A percentile compares a stretch with the other conserved stretches of the same genome.
Evolutionary conservation across 495 filamentous ascomycete genomes (phyloP).

Genomic region (Mytilinidion resinicola): DNA sequence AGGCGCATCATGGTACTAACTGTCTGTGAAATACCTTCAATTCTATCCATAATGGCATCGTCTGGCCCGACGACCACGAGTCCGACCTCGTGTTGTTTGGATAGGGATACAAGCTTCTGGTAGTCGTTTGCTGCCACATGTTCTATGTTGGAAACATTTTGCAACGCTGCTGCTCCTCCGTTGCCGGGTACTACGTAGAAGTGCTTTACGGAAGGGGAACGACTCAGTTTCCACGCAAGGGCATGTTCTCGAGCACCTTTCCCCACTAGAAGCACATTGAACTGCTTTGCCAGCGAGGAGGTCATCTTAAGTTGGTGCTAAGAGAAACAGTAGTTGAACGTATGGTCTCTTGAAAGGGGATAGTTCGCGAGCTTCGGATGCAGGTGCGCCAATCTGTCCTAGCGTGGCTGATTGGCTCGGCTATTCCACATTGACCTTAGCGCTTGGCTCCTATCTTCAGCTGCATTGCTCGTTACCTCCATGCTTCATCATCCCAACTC

Average conservation of each 20-base stretch:
- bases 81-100: slow-evolving; percentile 66
- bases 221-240: slow-evolving; percentile 85
- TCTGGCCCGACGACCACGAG: slow-evolving; percentile 89
- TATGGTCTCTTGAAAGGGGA: too few species aligned
- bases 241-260: slow-evolving; percentile 94
- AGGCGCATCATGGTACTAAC: too few species aligned
- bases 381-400: too few species aligned
- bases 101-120: slow-evolving; percentile 65
- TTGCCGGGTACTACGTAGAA: slow-evolving; percentile 76
- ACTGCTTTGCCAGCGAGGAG: slow-evolving; percentile 3
- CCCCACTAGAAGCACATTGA: slow-evolving; percentile 71
- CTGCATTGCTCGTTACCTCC: too few species aligned
- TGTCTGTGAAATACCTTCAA: slow-evolving; percentile 66
- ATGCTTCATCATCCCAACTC: too few species aligned
- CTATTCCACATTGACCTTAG: too few species aligned
- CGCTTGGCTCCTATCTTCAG: too few species aligned
- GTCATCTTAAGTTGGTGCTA: too few species aligned
- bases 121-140: slow-evolving; percentile 67
- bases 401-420: too few species aligned
- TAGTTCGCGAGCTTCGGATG: too few species aligned
- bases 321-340: too few species aligned
- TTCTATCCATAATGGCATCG: slow-evolving; percentile 82
- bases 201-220: slow-evolving; percentile 61
- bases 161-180: slow-evolving; percentile 70
- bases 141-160: slow-evolving; percentile 67